Percentiles rank a stretch among this genome's conserved stretches.
phyloP scores from a whole-genome alignment of 2,329 filamentous ascomycete species.

The Fusarium mangiferae region DNA sequence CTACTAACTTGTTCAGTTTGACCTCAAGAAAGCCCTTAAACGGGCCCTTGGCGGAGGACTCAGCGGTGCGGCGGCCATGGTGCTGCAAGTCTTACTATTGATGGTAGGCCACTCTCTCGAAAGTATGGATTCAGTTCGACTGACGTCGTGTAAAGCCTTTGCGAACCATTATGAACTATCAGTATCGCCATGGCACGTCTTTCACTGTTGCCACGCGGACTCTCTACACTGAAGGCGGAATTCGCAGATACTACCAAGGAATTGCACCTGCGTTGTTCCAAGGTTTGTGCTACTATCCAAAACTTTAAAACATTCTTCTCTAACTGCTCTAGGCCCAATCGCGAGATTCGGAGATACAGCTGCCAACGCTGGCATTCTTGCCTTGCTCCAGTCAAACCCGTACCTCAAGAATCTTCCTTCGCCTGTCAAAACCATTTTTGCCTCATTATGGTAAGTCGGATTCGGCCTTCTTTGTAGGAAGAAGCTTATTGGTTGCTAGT shows the following conservation, averaged over 20 bases:
- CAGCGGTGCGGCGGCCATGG: conserved; percentile 60
- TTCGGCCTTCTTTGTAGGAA: rapidly evolving
- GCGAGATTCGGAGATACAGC: conserved; percentile 61
- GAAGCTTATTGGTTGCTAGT: conserved; percentile 35
- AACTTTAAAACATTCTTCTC: rapidly evolving
- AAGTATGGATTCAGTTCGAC: rapidly evolving
- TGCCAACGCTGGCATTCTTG: conserved; percentile 61
- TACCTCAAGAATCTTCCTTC: conserved; percentile 56
- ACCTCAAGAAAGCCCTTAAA: conserved; percentile 56
- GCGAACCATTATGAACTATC: conserved; percentile 63
- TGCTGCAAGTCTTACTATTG: conserved; percentile 58
- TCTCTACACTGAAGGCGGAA: conserved; percentile 55
- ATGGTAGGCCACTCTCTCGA: conserved; percentile 49
- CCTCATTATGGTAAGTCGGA: conserved; percentile 53
- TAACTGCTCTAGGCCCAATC: conserved; percentile 50
- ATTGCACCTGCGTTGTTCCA: conserved; percentile 57
- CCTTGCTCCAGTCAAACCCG: conserved; percentile 57
- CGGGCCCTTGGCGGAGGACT: conserved; percentile 58
- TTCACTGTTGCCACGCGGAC: conserved; percentile 54
- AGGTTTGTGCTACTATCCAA: conserved; percentile 39
- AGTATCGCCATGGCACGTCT: conserved; percentile 58
- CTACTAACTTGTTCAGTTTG: conserved; percentile 49
- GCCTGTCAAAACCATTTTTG: conserved; percentile 58
- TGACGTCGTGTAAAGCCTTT: conserved; percentile 49
- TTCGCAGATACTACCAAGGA: conserved; percentile 58